Conservation (phyloP, 140 eudicot genomes). For the Erigeron philadelphicus region DNA sequence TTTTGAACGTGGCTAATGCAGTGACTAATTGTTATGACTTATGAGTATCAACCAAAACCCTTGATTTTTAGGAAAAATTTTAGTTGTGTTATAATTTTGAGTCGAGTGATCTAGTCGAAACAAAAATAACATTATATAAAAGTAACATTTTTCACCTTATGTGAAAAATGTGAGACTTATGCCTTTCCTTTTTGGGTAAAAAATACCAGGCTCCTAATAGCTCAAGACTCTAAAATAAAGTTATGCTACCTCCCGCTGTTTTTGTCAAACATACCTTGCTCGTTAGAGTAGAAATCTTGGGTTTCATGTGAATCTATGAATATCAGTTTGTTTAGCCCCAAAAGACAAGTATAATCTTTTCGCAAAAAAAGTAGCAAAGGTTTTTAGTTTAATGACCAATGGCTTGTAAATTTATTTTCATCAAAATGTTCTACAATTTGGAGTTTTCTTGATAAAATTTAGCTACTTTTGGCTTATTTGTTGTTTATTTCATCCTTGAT, state of each 20-base stretch:
- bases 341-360: conserved; percentile 25
- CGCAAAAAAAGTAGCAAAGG: neutral
- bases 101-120: no score
- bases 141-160: no score
- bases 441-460: conserved; percentile 15
- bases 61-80: no score
- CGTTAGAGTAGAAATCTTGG: conserved; percentile 5
- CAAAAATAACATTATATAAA: no score
- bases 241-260: neutral
- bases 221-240: no score
- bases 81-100: no score
- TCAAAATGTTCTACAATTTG: conserved; percentile 4
- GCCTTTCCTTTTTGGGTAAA: no score
- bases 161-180: no score
- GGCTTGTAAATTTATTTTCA: conserved; percentile 1
- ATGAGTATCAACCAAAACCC: no score
- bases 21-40: no score
- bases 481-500: neutral
- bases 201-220: no score
- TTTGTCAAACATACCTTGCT: neutral
- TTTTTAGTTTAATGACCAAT: neutral
- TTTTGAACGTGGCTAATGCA: no score
- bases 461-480: conserved; percentile 17
- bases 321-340: conserved; percentile 11
- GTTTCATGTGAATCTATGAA: conserved; percentile 9